Percentiles rank a stretch among this genome's conserved stretches.
Evolutionary conservation across 2,329 filamentous ascomycete genomes (phyloP).

Genomic region (Drechslera avenae): DNA sequence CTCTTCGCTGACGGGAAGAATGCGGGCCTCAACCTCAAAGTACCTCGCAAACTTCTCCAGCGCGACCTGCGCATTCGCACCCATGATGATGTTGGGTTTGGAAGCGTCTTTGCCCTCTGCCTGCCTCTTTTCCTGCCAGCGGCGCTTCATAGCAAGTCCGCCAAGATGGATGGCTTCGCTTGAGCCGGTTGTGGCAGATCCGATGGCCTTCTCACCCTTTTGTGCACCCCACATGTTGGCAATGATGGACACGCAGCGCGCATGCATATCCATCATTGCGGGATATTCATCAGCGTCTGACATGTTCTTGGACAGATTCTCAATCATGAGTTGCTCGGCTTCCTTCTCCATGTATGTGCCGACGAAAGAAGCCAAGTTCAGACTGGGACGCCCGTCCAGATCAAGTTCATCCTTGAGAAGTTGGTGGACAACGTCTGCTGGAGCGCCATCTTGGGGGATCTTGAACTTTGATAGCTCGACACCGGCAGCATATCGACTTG

Average conservation of each 20-base stretch:
- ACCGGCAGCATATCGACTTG: constrained; percentile 60
- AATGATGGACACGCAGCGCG: constrained; percentile 71
- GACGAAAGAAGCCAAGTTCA: constrained; percentile 72
- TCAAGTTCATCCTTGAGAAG: constrained; percentile 56
- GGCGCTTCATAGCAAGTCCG: constrained; percentile 69
- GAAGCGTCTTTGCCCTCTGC: constrained; percentile 65
- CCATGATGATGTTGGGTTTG: constrained; percentile 76
- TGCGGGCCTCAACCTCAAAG: constrained; percentile 73
- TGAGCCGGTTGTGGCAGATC: constrained; percentile 72
- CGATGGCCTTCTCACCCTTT: constrained; percentile 67
- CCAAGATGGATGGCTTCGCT: constrained; percentile 74
- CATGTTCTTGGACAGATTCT: constrained; percentile 73
- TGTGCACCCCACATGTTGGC: constrained; percentile 69
- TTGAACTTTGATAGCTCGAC: constrained; percentile 64
- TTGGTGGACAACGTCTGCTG: constrained; percentile 68
- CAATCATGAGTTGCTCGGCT: constrained; percentile 67
- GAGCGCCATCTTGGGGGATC: constrained; percentile 62
- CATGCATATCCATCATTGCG: constrained; percentile 60
- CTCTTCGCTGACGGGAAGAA: constrained; percentile 65
- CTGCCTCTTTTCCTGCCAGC: constrained; percentile 69
- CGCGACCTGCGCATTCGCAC: constrained; percentile 73
- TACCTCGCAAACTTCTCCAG: constrained; percentile 75
- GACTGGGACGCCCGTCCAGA: constrained; percentile 60
- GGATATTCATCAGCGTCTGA: constrained; percentile 64
- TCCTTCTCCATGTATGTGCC: constrained; percentile 74